Evolutionary conservation across 441 rosid genomes (phyloP).

Genomic region (Populus hybrid): DNA sequence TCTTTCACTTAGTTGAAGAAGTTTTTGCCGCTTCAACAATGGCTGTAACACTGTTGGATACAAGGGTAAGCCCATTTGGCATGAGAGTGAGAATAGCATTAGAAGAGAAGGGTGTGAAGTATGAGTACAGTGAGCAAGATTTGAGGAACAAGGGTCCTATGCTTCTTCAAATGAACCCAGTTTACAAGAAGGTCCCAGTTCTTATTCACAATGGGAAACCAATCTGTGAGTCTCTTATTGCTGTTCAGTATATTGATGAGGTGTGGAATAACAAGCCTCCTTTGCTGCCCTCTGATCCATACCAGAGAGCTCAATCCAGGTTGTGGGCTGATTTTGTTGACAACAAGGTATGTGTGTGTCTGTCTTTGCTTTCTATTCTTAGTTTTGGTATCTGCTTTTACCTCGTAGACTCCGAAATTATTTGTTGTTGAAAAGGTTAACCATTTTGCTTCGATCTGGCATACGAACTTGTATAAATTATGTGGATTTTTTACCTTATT

Average conservation of each 20-base stretch:
- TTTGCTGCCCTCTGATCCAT: conserved; percentile 24
- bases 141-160: conserved; percentile 24
- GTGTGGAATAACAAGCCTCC: conserved; percentile 15
- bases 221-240: conserved; percentile 28
- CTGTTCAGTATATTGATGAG: conserved; percentile 26
- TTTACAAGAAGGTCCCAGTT: conserved; percentile 32
- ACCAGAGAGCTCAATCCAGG: conserved; percentile 22
- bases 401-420: no score
- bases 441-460: no score
- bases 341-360: conserved; percentile 13
- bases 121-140: conserved; percentile 21
- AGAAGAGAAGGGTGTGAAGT: conserved; percentile 21
- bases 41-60: not conserved
- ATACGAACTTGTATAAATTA: no score
- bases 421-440: not conserved
- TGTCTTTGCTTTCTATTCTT: not conserved
- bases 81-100: conserved; percentile 6
- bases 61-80: not conserved
- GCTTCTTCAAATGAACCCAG: conserved; percentile 30
- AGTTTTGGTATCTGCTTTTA: not conserved
- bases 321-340: conserved; percentile 34
- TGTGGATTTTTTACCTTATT: no score
- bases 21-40: not conserved
- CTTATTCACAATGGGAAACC: conserved; percentile 28
- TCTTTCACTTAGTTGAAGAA: no score